phyloP scores from a whole-genome alignment of 148 eudicot species.

The Simmondsia chinensis region DNA sequence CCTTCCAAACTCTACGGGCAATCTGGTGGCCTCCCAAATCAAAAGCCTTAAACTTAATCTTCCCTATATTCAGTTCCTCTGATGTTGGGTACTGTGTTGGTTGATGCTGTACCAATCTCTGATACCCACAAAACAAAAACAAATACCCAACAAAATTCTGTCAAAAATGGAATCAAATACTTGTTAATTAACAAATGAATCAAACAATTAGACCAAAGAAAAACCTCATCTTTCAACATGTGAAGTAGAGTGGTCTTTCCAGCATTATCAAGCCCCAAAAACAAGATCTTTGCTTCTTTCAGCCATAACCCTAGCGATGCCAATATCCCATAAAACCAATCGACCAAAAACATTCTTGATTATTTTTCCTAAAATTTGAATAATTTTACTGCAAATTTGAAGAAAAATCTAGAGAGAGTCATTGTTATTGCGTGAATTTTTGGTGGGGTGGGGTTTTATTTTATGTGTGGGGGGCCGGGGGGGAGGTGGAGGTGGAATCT shows the following conservation, averaged over 20 bases:
- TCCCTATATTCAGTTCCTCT: slow-evolving; percentile 67
- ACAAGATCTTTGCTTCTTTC: slow-evolving; percentile 42
- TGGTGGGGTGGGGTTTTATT: too few species aligned
- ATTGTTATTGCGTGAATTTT: too few species aligned
- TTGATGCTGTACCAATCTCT: slow-evolving; percentile 72
- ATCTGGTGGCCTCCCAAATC: slow-evolving; percentile 89
- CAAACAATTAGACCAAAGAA: neutral
- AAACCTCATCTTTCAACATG: slow-evolving; percentile 42
- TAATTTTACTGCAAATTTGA: too few species aligned
- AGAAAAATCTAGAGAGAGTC: too few species aligned
- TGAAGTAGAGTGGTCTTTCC: slow-evolving; percentile 42
- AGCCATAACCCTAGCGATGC: slow-evolving; percentile 34
- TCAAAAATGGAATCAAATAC: neutral
- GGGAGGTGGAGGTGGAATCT: too few species aligned
- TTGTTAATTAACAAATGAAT: slow-evolving; percentile 2
- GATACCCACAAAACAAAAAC: neutral
- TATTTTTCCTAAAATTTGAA: neutral
- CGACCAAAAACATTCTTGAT: slow-evolving; percentile 21
- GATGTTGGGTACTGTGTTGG: slow-evolving; percentile 78
- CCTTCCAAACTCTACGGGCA: slow-evolving; percentile 72
- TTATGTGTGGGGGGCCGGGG: too few species aligned
- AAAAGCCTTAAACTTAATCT: slow-evolving; percentile 73
- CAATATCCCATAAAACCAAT: slow-evolving; percentile 37
- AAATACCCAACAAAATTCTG: neutral
- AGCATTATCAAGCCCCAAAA: slow-evolving; percentile 41